A percentile compares a stretch with the other conserved stretches of the same genome.
Evolutionary conservation across 176 grass and related monocot species (phyloP).

Genomic region (Neostapfia colusana): DNA sequence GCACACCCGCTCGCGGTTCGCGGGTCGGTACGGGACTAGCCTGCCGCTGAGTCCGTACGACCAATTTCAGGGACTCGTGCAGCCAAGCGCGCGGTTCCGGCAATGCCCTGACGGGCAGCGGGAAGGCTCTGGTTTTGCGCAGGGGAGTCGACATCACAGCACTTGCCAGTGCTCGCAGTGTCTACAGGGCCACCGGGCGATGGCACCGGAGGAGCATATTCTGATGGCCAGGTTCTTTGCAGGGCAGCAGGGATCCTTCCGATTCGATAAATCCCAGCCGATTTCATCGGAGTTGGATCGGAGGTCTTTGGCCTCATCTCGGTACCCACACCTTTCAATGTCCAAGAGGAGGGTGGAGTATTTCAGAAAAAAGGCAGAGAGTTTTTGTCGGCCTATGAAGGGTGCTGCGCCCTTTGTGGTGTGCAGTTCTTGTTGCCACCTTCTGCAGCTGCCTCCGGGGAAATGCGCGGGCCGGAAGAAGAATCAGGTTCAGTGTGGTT

Average conservation of each 20-base stretch:
- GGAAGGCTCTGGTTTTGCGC: slow-evolving; percentile 43
- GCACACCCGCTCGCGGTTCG: slow-evolving; percentile 29
- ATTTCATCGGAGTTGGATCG: slow-evolving; percentile 49
- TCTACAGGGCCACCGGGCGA: slow-evolving; percentile 20
- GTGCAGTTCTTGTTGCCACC: slow-evolving; percentile 66
- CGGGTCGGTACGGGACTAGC: slow-evolving; percentile 30
- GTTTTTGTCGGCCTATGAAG: slow-evolving; percentile 45
- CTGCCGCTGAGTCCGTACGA: slow-evolving; percentile 23
- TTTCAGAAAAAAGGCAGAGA: slow-evolving; percentile 55
- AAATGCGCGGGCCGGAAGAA: slow-evolving; percentile 43
- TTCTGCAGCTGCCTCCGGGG: slow-evolving; percentile 62
- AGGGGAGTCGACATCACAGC: slow-evolving; percentile 44
- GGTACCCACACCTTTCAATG: slow-evolving; percentile 46
- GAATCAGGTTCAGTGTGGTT: slow-evolving; percentile 61
- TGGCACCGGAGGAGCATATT: slow-evolving; percentile 39
- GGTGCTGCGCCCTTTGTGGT: slow-evolving; percentile 73
- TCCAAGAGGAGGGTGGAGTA: slow-evolving; percentile 47
- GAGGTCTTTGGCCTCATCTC: slow-evolving; percentile 43
- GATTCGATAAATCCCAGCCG: slow-evolving; percentile 40
- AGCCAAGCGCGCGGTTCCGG: slow-evolving; percentile 33
- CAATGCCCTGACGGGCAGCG: slow-evolving; percentile 42
- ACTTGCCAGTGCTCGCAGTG: slow-evolving; percentile 42
- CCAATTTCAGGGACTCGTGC: no score
- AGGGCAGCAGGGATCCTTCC: slow-evolving; percentile 47
- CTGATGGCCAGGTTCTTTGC: slow-evolving; percentile 50